Base-by-base conservation (phyloP, 352 stramenopile genomes). In the Lagenidium giganteum region DNA sequence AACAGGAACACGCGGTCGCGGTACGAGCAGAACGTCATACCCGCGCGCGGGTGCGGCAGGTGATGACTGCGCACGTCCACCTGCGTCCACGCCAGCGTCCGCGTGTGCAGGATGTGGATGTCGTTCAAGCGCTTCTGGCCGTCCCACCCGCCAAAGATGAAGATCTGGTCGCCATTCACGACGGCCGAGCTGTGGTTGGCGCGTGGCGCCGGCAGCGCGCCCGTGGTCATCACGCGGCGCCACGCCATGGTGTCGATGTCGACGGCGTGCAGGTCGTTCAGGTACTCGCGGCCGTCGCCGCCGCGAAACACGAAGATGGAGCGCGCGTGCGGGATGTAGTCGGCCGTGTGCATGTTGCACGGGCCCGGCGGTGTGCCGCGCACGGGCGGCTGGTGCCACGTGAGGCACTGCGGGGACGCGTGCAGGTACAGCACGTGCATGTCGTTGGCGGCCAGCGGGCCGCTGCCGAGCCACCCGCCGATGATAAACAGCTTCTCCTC, bases 301-400 rank as follows among this genome's bases (percentile, higher is more conserved):
- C 94, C 93, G 20, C 93, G 78, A 51, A 98, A 98, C 0, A 98
- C 84, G 31, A 97, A 80, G 32, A 98, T 91, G 58, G 87, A 86
- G 17, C 74, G 61, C 33, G 79, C 43, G 22, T 78, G 56, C 5
- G 74, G 55, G 5, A 98, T 67, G 47, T 89, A 98, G 58, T 98
- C 93, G 7, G 91, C 89, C n/a, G 88, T 97, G 71, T 98, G 95
- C 93, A 98, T 98, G 61, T 98, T 98, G 61, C 95, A 98, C 11
- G 93, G 90, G 4, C 95, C 93, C 0, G 79, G 76, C 1, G 61
- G 57, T 14, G 51, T 48, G n/a, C 61, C 65, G 14, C 64, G 55
- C 17, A 64, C 54, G 17, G 57, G 65, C 17, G 73, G 70, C 40
- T 85, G 58, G 23, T 63, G 50, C 82, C 82, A 92, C 0, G 55